These are phyloP conservation scores for Abelmoschus esculentus DNA, from an alignment of 345 rosid genomes.

Conservation along the genomic window DNA sequence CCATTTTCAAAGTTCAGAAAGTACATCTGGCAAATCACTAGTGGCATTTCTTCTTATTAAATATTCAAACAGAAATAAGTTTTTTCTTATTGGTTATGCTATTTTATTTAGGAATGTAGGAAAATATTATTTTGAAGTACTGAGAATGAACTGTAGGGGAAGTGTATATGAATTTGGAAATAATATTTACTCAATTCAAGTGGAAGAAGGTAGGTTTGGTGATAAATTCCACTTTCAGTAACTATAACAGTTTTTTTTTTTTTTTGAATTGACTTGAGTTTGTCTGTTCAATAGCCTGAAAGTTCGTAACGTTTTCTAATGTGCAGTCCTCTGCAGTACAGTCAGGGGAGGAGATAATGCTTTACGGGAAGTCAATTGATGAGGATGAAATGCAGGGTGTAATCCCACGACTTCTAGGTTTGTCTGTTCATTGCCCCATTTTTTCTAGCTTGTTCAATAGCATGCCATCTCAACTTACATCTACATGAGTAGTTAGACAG, in stretches of 20 bases:
- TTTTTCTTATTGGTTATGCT: neutral
- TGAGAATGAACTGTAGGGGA: neutral
- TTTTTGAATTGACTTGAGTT: neutral
- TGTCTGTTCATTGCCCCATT: neutral
- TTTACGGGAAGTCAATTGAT: conserved; percentile 67
- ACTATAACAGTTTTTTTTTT: neutral
- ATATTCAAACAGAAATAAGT: neutral
- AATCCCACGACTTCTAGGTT: conserved; percentile 86
- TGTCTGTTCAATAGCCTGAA: neutral
- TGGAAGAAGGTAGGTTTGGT: neutral
- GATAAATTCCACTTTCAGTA: neutral
- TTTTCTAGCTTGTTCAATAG: neutral
- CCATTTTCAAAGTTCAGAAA: neutral
- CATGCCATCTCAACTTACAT: neutral
- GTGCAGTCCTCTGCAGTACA: conserved; percentile 64
- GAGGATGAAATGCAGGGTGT: conserved; percentile 49
- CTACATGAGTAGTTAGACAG: neutral
- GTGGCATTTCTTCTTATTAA: neutral
- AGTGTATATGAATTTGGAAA: neutral
- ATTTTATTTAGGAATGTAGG: neutral
- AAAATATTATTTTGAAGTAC: neutral
- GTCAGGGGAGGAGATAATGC: conserved; percentile 78
- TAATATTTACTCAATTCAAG: neutral
- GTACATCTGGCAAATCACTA: neutral
- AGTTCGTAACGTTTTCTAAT: neutral